A percentile compares a stretch with the other conserved stretches of the same genome.
These are phyloP conservation scores for Aspergillus funiculosus DNA, from an alignment of 495 filamentous ascomycete species.

Conservation along the genomic window DNA sequence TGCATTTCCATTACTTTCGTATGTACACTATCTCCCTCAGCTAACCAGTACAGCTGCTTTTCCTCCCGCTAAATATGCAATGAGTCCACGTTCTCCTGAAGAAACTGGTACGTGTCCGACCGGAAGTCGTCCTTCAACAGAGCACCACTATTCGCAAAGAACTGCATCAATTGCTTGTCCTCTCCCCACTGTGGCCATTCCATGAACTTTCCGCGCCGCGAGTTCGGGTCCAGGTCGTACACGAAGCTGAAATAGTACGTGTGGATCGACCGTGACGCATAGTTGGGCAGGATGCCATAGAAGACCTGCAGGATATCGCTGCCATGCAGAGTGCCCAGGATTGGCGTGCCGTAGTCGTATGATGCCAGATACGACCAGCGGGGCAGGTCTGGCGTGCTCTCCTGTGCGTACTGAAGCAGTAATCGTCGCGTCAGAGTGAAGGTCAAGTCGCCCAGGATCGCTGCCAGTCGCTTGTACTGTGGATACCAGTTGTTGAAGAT, in stretches of 20 bases:
- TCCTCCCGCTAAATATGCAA: slow-evolving; percentile 55
- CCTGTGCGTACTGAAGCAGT: slow-evolving; percentile 41
- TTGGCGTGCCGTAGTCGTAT: slow-evolving; percentile 61
- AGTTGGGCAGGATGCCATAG: slow-evolving; percentile 54
- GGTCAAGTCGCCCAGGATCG: slow-evolving; percentile 65
- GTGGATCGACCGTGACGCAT: slow-evolving; percentile 53
- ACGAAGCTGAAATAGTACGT: slow-evolving; percentile 63
- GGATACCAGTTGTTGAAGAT: slow-evolving; percentile 61
- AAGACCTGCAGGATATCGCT: slow-evolving; percentile 63
- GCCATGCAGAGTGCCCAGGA: slow-evolving; percentile 69
- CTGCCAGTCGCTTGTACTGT: slow-evolving; percentile 68
- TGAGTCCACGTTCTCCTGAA: slow-evolving; percentile 38
- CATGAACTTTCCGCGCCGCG: slow-evolving; percentile 29
- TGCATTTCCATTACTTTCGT: too few relatives aligned
- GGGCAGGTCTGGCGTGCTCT: slow-evolving; percentile 49
- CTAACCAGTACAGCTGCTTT: too few relatives aligned
- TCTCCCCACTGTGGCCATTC: slow-evolving; percentile 60
- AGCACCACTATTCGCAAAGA: slow-evolving; percentile 39
- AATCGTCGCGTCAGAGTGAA: slow-evolving; percentile 59
- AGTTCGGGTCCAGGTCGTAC: slow-evolving; percentile 60
- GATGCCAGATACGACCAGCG: slow-evolving; percentile 67
- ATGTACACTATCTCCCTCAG: too few relatives aligned
- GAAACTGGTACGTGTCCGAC: slow-evolving; percentile 40
- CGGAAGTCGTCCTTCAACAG: slow-evolving; percentile 58
- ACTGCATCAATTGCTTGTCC: slow-evolving; percentile 51